phyloP scores from a whole-genome alignment of 495 filamentous ascomycete species.

The Acidomyces sp. region DNA sequence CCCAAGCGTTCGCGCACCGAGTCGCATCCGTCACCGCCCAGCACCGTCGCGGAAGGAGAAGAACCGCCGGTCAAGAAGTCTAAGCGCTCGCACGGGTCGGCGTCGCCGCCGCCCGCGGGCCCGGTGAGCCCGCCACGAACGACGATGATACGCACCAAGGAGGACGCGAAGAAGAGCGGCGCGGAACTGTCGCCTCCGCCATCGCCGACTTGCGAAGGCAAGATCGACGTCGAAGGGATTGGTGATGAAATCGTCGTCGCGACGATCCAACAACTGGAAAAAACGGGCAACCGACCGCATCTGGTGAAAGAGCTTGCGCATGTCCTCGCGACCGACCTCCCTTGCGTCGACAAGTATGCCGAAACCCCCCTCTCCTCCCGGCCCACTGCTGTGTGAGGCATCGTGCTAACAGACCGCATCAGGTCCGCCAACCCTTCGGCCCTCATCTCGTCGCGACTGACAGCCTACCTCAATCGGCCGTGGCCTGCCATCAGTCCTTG shows the following conservation, averaged over 20 bases:
- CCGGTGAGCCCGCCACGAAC: constrained; percentile 36
- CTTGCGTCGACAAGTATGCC: constrained; percentile 81
- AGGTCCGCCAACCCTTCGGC: constrained; percentile 94
- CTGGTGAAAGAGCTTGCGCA: constrained; percentile 87
- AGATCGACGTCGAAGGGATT: constrained; percentile 78
- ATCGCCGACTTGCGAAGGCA: constrained; percentile 51
- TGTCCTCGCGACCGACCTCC: constrained; percentile 59
- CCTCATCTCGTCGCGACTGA: constrained; percentile 83
- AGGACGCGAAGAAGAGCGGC: constrained; percentile 35
- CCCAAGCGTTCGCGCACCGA: constrained; percentile 55
- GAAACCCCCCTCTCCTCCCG: background rate
- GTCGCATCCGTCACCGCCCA: constrained; percentile 49
- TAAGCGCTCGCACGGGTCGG: constrained; percentile 62
- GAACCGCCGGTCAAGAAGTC: constrained; percentile 65
- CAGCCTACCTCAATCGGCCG: constrained; percentile 74
- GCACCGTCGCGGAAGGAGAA: constrained; percentile 38
- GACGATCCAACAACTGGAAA: constrained; percentile 81
- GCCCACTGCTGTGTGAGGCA: background rate
- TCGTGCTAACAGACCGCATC: constrained; percentile 9
- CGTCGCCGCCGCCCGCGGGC: constrained; percentile 20
- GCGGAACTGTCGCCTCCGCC: constrained; percentile 76
- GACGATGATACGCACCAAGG: constrained; percentile 26
- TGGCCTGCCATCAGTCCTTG: constrained; percentile 75
- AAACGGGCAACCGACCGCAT: constrained; percentile 84
- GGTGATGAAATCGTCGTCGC: constrained; percentile 90